A percentile compares a stretch with the other conserved stretches of the same genome.
Evolutionary conservation across 108 stramenopile species (phyloP).

Genomic region (Parietichytrium sp.): DNA sequence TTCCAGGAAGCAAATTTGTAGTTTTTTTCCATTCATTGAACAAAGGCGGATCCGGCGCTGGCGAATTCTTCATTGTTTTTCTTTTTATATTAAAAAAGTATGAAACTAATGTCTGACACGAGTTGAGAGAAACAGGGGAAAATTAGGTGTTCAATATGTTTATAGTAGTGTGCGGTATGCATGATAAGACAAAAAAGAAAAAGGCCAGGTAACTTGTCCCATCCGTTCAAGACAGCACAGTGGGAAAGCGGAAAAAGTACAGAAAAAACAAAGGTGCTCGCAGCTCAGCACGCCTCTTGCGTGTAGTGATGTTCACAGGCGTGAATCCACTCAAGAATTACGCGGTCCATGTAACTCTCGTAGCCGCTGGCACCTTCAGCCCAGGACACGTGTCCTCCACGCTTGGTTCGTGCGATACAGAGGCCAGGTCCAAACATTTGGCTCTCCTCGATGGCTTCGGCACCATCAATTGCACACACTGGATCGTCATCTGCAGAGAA

Average conservation of each 20-base stretch:
- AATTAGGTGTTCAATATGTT: no score
- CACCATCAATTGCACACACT: conserved; percentile 32
- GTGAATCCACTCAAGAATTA: conserved; percentile 33
- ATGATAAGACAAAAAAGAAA: no score
- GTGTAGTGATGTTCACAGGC: not conserved
- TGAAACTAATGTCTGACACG: no score
- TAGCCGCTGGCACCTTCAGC: not conserved
- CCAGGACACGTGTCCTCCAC: conserved; percentile 20
- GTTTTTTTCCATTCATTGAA: no score
- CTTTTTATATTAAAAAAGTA: no score
- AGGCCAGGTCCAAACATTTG: conserved; percentile 18
- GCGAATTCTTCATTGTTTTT: not conserved
- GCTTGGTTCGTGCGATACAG: not conserved
- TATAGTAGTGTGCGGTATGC: no score
- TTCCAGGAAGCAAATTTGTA: no score
- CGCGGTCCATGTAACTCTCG: conserved; percentile 13
- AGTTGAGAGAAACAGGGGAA: not conserved
- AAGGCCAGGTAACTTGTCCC: no score
- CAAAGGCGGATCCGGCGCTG: no score
- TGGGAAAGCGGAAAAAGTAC: not conserved
- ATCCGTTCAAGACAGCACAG: no score
- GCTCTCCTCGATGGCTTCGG: not conserved
- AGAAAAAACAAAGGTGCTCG: not conserved
- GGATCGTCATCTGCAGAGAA: conserved; percentile 41
- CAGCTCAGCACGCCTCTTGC: not conserved